Evolutionary conservation across 176 grass and related monocot species (phyloP), one percentile per base, ranked within the genome.

Genomic region (Juncus effusus): DNA sequence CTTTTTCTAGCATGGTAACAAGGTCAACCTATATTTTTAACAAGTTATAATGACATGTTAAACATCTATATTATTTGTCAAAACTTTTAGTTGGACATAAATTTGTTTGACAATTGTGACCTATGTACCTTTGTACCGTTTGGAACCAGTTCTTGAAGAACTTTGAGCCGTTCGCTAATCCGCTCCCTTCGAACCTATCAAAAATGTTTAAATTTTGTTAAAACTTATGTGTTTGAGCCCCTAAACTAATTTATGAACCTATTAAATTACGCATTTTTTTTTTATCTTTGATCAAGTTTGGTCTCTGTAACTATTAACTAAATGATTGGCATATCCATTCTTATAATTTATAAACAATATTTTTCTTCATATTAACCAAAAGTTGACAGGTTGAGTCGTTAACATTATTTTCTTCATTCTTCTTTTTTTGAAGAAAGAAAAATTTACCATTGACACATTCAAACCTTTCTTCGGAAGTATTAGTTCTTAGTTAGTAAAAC

Each of bases 1-100:
- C 93, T 75, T 96, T 96, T 74, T 96, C 93, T 39, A 96, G 82
- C 93, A 91, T 96, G 66, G 93, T 96, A 44, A 96, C 88, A 79
- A 96, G 65, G 79, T 96, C 93, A 75, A 90, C 91, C 90, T 95
- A 47, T 14, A 63, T n/a, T 8, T 62, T 57, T 11, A 42, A 70
- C 2, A 56, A 42, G 2, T 35, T 40, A 36, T 9, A 65, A n/a
- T 41, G 51, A 36, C 41, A 74, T 51, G 19, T 35, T 7, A 64
- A 42, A 51, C 40, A 42, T 42, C 28, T 60, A 15, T 12, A 51
- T 68, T 40, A 40, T 9, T 35, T 41, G 41, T 54, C 38, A 59
- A 42, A 40, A 47, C 7, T 44, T 38, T 10, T 36, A 60, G 54
- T 72, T 3, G 19, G 14, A 40, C 37, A 54, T 13, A 50, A 14